These are phyloP conservation scores for Microbotryum violaceum DNA, from an alignment of 1,284 basidiomycete genomes.

Conservation along the genomic window DNA sequence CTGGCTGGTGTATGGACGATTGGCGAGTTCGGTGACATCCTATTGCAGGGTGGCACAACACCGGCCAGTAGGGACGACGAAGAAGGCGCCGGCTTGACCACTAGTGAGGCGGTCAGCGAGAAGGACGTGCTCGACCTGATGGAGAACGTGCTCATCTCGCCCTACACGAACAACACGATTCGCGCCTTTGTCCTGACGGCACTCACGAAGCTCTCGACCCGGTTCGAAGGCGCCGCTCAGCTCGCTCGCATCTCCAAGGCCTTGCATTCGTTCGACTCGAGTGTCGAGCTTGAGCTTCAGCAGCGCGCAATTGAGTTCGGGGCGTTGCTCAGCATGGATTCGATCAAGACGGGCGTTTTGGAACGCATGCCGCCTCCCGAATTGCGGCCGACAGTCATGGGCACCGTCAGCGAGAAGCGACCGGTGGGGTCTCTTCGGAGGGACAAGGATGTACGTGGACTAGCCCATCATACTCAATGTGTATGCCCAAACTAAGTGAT, in stretches of 20 bases:
- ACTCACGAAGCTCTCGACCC: conserved; percentile 80
- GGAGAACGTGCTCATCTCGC: conserved; percentile 80
- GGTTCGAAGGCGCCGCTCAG: conserved; percentile 54
- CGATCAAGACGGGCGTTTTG: conserved; percentile 73
- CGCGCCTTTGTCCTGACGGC: conserved; percentile 89
- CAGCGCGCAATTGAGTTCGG: conserved; percentile 94
- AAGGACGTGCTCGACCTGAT: conserved; percentile 79
- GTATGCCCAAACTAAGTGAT: neutral
- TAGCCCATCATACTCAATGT: neutral
- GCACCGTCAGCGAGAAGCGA: conserved; percentile 88
- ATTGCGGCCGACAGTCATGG: conserved; percentile 86
- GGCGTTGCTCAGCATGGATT: conserved; percentile 63
- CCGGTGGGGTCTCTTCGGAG: conserved; percentile 79
- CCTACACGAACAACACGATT: conserved; percentile 83
- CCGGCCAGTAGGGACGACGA: conserved; percentile 72
- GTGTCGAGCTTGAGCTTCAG: conserved; percentile 87
- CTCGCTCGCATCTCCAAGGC: conserved; percentile 62
- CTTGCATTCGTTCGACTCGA: conserved; percentile 69
- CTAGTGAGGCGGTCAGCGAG: conserved; percentile 57
- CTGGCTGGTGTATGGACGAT: conserved; percentile 91
- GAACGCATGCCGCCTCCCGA: conserved; percentile 99
- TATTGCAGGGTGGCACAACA: conserved; percentile 66
- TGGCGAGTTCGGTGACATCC: conserved; percentile 89
- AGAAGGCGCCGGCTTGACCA: conserved; percentile 40
- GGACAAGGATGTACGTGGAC: conserved; percentile 57